Conservation (phyloP, 192 early-diverging fungal genomes). For the Rhizoclosmatium globosum region DNA sequence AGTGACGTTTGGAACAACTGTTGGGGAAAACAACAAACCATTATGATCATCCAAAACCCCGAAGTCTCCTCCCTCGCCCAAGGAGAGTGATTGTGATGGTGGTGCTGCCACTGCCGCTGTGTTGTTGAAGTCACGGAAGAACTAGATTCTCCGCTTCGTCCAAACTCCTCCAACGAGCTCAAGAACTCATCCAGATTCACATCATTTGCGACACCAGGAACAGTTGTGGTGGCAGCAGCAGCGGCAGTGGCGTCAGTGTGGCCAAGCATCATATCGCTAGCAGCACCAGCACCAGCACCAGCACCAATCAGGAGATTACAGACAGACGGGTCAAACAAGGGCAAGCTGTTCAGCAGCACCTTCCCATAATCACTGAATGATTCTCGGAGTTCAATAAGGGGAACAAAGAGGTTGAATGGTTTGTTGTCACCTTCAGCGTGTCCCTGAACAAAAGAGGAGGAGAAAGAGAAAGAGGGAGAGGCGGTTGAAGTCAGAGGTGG, state of each 20-base stretch:
- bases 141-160: not conserved
- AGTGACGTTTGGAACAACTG: not conserved
- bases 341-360: not conserved
- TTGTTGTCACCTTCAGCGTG: not conserved
- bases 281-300: not conserved
- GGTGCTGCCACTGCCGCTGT: not conserved
- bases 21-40: conserved; percentile 7
- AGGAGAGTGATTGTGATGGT: not conserved
- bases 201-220: not conserved
- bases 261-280: not conserved
- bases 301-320: not conserved
- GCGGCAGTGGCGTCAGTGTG: not conserved
- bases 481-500: not conserved
- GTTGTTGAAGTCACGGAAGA: too few relatives aligned
- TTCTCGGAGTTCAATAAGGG: not conserved
- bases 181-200: not conserved
- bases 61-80: not conserved
- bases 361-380: not conserved
- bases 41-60: not conserved
- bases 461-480: not conserved
- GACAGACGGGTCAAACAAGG: not conserved
- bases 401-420: not conserved
- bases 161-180: not conserved
- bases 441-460: not conserved
- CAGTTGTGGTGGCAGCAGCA: not conserved